Percentiles rank a stretch among this genome's conserved stretches.
Conservation (phyloP, 352 stramenopile species). For the Phytophthora palmivora region DNA sequence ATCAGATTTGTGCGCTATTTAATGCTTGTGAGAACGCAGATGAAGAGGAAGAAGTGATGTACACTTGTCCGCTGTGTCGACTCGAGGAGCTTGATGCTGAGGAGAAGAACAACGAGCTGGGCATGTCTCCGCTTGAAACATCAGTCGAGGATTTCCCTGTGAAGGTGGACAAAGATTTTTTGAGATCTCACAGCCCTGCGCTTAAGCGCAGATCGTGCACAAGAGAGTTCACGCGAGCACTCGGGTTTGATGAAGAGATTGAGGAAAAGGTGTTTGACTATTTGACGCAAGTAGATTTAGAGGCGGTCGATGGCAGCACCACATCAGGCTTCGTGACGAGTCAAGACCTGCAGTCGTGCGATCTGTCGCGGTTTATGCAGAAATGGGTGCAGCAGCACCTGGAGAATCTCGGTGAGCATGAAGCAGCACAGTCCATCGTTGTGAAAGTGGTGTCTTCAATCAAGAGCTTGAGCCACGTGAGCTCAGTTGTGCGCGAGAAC, state of each 20-base stretch:
- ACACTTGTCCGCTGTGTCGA: slow-evolving; percentile 83
- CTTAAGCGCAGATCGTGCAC: slow-evolving; percentile 52
- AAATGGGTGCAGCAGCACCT: slow-evolving; percentile 68
- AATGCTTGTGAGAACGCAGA: slow-evolving; percentile 76
- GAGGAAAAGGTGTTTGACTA: slow-evolving; percentile 58
- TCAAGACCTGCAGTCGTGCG: slow-evolving; percentile 50
- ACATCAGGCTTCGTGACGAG: slow-evolving; percentile 53
- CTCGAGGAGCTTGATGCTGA: slow-evolving; percentile 58
- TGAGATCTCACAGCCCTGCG: slow-evolving; percentile 65
- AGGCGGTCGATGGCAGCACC: slow-evolving; percentile 28
- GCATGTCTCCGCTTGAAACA: slow-evolving; percentile 61
- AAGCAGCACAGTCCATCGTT: slow-evolving; percentile 65
- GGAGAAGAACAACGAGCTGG: slow-evolving; percentile 47
- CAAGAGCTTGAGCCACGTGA: slow-evolving; percentile 62
- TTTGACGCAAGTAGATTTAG: slow-evolving; percentile 39
- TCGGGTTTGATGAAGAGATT: slow-evolving; percentile 65
- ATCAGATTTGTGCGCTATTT: slow-evolving; percentile 94
- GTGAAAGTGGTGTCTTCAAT: slow-evolving; percentile 84
- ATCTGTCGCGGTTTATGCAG: slow-evolving; percentile 79
- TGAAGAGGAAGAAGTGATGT: slow-evolving; percentile 61
- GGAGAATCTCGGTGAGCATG: slow-evolving; percentile 52
- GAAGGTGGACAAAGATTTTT: slow-evolving; percentile 42
- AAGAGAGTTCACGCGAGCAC: slow-evolving; percentile 69
- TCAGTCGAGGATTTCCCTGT: slow-evolving; percentile 76
- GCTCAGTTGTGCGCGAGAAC: slow-evolving; percentile 67